A percentile compares a stretch with the other conserved stretches of the same genome.
Conservation (phyloP, 1,284 basidiomycete species). For the Ceratobasidium sp. region DNA sequence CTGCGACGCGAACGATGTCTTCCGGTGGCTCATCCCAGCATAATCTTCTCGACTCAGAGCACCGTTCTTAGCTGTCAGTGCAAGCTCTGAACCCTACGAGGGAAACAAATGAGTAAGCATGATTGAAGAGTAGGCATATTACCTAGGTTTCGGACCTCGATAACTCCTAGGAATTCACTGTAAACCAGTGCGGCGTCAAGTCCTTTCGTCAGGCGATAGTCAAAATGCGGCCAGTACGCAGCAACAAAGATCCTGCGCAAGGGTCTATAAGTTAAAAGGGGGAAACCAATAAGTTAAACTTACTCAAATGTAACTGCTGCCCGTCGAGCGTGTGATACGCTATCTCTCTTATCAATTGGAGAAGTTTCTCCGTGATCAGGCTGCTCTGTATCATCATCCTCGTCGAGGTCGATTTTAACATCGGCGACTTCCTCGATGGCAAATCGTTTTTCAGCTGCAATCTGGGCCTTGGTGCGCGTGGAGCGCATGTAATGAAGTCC, state of each 20-base stretch:
- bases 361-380: not conserved
- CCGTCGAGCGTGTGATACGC: not conserved
- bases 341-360: not conserved
- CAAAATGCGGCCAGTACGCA: slow-evolving; percentile 73
- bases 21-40: slow-evolving; percentile 62
- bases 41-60: slow-evolving; percentile 66
- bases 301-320: not conserved
- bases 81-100: slow-evolving; percentile 69
- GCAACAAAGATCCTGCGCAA: not conserved
- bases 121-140: slow-evolving; percentile 52
- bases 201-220: slow-evolving; percentile 67
- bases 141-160: slow-evolving; percentile 65
- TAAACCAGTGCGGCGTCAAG: slow-evolving; percentile 71
- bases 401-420: slow-evolving; percentile 10
- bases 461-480: slow-evolving; percentile 43
- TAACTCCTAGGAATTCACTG: slow-evolving; percentile 72
- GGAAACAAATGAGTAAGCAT: slow-evolving; percentile 68
- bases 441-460: slow-evolving; percentile 43
- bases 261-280: not conserved
- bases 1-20: slow-evolving; percentile 68
- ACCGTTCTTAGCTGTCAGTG: slow-evolving; percentile 56
- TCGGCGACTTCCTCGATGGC: slow-evolving; percentile 1
- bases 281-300: not conserved
- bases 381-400: not conserved
- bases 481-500: slow-evolving; percentile 46